phyloP scores from a whole-genome alignment of 2,329 filamentous ascomycete species.

The Endothia cerciana region DNA sequence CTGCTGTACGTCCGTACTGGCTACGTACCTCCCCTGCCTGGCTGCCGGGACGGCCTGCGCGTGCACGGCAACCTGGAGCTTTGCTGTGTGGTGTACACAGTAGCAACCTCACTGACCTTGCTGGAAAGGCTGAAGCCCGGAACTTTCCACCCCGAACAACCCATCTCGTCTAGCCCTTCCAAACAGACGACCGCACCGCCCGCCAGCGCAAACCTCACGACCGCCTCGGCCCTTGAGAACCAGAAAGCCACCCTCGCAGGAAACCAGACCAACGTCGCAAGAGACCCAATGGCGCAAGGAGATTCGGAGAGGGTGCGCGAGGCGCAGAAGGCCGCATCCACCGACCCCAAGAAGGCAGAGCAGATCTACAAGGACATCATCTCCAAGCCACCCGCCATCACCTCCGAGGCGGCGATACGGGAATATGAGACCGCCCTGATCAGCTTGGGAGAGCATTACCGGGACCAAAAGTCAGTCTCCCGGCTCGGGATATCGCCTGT shows the following conservation, averaged over 20 bases:
- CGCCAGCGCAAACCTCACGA: background rate
- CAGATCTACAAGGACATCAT: slow-evolving; percentile 88
- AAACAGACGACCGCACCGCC: background rate
- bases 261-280: slow-evolving; percentile 11
- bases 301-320: slow-evolving; percentile 76
- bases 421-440: slow-evolving; percentile 92
- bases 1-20: background rate
- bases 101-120: slow-evolving; percentile 15
- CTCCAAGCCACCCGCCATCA: slow-evolving; percentile 80
- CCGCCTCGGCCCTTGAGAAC: background rate
- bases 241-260: background rate
- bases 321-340: slow-evolving; percentile 81
- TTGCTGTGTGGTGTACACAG: background rate
- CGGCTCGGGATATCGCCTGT: background rate
- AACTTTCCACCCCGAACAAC: slow-evolving; percentile 6
- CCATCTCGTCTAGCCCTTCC: background rate
- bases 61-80: slow-evolving; percentile 35
- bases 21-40: slow-evolving; percentile 7
- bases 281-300: slow-evolving; percentile 56
- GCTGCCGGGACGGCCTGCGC: slow-evolving; percentile 26
- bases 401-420: slow-evolving; percentile 80
- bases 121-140: slow-evolving; percentile 25
- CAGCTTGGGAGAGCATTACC: slow-evolving; percentile 88
- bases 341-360: slow-evolving; percentile 83
- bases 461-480: slow-evolving; percentile 76